phyloP scores from a whole-genome alignment of 1,284 basidiomycete genomes.

The Vanrija pseudolonga region DNA sequence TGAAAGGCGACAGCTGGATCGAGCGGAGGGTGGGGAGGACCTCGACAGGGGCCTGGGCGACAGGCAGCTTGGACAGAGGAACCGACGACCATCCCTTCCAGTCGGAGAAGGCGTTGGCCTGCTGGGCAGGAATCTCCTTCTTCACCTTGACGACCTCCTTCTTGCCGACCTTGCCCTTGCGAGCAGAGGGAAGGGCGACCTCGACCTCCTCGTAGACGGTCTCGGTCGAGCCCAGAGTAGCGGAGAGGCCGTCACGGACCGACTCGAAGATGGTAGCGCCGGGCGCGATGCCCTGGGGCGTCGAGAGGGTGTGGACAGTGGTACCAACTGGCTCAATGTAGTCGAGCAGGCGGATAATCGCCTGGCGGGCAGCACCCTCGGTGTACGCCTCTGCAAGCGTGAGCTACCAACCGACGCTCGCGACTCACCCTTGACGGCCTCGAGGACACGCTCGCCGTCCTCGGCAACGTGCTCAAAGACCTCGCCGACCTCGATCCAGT shows the following conservation, averaged over 20 bases:
- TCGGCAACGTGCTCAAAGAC: conserved; percentile 44
- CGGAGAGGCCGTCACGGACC: conserved; percentile 49
- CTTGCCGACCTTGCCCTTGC: conserved; percentile 35
- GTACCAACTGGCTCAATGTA: conserved; percentile 50
- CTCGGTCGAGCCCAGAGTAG: conserved; percentile 17
- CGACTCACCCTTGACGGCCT: conserved; percentile 44
- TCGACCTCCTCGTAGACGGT: conserved; percentile 36
- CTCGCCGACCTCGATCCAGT: conserved; percentile 49
- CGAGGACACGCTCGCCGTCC: conserved; percentile 37
- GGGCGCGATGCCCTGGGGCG: conserved; percentile 49
- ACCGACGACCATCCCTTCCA: conserved; percentile 38
- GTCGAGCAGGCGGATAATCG: conserved; percentile 53
- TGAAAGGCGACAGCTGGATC: conserved; percentile 57
- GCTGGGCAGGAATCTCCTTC: conserved; percentile 33
- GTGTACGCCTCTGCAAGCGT: conserved; percentile 51
- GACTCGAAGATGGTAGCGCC: conserved; percentile 54
- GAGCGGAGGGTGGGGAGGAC: conserved; percentile 48
- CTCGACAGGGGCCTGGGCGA: conserved; percentile 42
- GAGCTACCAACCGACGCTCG: background rate
- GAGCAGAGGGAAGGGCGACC: conserved; percentile 26
- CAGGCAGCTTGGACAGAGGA: conserved; percentile 40
- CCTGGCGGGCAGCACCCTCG: conserved; percentile 52
- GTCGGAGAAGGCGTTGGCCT: conserved; percentile 48
- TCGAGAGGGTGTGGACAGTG: conserved; percentile 44
- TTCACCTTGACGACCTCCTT: conserved; percentile 40